Base-by-base conservation (phyloP, 495 filamentous ascomycete genomes). In the Acidiella bohemica region DNA sequence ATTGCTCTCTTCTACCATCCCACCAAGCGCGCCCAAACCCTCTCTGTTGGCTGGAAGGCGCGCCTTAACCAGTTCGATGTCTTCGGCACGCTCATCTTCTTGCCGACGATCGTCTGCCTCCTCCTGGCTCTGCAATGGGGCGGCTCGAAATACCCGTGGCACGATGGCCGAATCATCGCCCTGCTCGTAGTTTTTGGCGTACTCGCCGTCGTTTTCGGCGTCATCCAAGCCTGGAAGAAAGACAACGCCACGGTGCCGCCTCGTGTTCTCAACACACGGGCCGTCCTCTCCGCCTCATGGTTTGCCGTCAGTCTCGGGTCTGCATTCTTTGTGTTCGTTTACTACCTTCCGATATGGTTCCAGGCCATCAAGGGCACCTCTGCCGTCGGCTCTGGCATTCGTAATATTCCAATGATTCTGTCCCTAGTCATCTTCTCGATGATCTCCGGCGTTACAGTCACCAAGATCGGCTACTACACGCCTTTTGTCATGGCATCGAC, bases 341-440 rank as follows among this genome's bases (percentile, higher is more conserved):
- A 78, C 53, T 79, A 71, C 44, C 54, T 84, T 2, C 79, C 79
- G 0, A 64, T 84, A 25, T 86, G 78, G 78, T 84, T 87, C 59
- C 83, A 90, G 60, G 75, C 74, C 10, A 75, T 78, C 35, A 67
- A 78, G 46, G 67, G 69, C 10, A 65, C 65, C 7, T 63, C 62
- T 5, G 70, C 76, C 5, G 57, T 70, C 11, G 65, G 72, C 40
- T 76, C 72, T 0, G 73, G 73, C 23, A 67, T 78, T 46, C 57
- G 72, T 53, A 77, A 71, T n/a, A 53, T 81, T 11, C 73, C 76
- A 6, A 53, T 70, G 45, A 55, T 75, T 22, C 56, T 73, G 0
- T 40, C 59, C 5, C 47, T 67, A 9, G 66, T 70, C 14, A 27
- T 70, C 33, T 51, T 58, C 18, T 58, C 59, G 22, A 57, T 73